A percentile compares a stretch with the other conserved stretches of the same genome.
Conservation (phyloP, 2,329 filamentous ascomycete genomes). For the Microsporum ferrugineum region DNA sequence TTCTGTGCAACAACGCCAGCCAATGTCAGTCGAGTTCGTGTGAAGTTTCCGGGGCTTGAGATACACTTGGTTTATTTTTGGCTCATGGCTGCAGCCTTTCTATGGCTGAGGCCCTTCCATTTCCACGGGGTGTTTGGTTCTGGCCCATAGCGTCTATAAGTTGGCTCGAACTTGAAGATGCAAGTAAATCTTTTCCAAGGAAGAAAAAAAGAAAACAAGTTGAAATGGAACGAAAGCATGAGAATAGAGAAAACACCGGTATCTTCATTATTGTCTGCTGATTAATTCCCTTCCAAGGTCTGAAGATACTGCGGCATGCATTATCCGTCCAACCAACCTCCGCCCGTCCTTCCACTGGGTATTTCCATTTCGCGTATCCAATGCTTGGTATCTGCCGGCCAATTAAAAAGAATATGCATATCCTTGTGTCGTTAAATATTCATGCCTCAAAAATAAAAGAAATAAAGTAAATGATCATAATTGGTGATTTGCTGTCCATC, state of each 20-base stretch:
- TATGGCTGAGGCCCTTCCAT: not conserved
- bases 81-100: not conserved
- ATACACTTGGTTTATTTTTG: not conserved
- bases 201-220: not conserved
- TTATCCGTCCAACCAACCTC: not conserved
- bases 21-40: not conserved
- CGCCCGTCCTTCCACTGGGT: not conserved
- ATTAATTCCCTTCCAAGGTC: not conserved
- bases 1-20: not conserved
- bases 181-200: not conserved
- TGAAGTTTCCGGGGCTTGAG: not conserved
- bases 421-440: slow-evolving; percentile 2
- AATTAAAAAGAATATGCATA: not conserved
- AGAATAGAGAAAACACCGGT: not conserved
- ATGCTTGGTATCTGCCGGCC: not conserved
- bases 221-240: not conserved
- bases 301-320: not conserved
- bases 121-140: not conserved
- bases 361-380: slow-evolving; percentile 1
- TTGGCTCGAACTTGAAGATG: not conserved
- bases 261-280: slow-evolving; percentile 2
- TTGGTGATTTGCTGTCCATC: not conserved
- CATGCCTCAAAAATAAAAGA: not conserved
- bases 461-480: not conserved
- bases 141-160: not conserved